These are phyloP conservation scores for Aspergillus ibericus DNA, from an alignment of 2,329 filamentous ascomycete species.

Conservation along the genomic window DNA sequence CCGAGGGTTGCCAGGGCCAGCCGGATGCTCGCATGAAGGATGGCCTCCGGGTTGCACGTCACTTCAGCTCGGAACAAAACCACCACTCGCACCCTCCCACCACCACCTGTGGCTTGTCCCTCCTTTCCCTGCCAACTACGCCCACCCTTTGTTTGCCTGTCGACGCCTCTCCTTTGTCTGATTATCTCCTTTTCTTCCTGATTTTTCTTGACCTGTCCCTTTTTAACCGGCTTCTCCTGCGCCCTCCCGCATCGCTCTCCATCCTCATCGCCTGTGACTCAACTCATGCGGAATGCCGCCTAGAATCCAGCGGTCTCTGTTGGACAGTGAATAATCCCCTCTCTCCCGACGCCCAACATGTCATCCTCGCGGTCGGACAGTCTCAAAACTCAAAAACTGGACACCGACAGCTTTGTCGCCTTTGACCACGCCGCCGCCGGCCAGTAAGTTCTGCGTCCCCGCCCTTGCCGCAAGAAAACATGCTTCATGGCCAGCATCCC, in stretches of 20 bases:
- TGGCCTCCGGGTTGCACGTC: background rate
- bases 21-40: background rate
- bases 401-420: conserved; percentile 42
- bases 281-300: conserved; percentile 18
- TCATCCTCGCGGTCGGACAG: conserved; percentile 34
- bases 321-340: conserved; percentile 5
- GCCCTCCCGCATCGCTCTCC: background rate
- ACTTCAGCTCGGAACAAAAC: background rate
- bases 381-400: conserved; percentile 36
- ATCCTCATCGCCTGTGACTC: conserved; percentile 9
- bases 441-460: conserved; percentile 45
- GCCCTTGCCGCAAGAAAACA: background rate
- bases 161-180: conserved; percentile 2
- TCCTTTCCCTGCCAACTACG: background rate
- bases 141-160: background rate
- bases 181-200: background rate
- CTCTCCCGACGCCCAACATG: conserved; percentile 25
- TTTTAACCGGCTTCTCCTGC: background rate
- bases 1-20: background rate
- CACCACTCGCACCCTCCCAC: background rate
- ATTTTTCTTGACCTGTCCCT: background rate
- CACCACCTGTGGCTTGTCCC: conserved; percentile 5
- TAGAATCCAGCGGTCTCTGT: conserved; percentile 5
- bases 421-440: conserved; percentile 49
- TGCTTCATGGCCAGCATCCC: background rate